Conservation (phyloP, 2,329 filamentous ascomycete species). For the Cladorrhinum sp. region DNA sequence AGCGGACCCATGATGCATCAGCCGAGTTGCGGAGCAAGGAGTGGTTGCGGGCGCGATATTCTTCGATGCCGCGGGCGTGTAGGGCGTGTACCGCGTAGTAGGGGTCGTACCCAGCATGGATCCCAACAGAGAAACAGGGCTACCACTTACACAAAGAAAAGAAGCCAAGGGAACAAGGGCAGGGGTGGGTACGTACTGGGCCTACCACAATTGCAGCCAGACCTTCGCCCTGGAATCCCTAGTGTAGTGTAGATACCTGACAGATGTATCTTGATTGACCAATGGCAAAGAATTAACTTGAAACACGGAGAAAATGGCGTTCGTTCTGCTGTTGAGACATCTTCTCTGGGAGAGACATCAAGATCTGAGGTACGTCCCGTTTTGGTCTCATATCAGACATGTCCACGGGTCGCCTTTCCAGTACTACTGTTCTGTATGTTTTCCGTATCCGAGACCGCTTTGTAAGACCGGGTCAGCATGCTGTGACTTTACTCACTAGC, state of each 20-base stretch:
- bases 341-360: constrained; percentile 7
- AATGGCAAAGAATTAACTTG: constrained; percentile 28
- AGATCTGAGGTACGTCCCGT: constrained; percentile 8
- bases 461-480: background rate
- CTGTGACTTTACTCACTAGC: background rate
- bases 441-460: constrained; percentile 1
- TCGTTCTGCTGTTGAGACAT: constrained; percentile 20
- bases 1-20: constrained; percentile 27
- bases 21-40: constrained; percentile 21
- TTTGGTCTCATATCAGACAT: background rate
- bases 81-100: constrained; percentile 12
- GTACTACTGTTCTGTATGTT: background rate
- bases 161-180: constrained; percentile 4
- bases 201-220: constrained; percentile 25
- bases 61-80: constrained; percentile 4
- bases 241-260: constrained; percentile 11
- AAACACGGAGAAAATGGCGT: constrained; percentile 30
- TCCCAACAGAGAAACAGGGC: constrained; percentile 6
- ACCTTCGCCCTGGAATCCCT: constrained; percentile 17
- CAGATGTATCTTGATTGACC: background rate
- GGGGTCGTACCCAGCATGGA: constrained; percentile 3
- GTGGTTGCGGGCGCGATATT: constrained; percentile 22
- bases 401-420: too few relatives aligned
- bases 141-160: constrained; percentile 3
- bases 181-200: constrained; percentile 17